phyloP scores from a whole-genome alignment of 2,329 filamentous ascomycete species.

The Ophiostoma sp. region DNA sequence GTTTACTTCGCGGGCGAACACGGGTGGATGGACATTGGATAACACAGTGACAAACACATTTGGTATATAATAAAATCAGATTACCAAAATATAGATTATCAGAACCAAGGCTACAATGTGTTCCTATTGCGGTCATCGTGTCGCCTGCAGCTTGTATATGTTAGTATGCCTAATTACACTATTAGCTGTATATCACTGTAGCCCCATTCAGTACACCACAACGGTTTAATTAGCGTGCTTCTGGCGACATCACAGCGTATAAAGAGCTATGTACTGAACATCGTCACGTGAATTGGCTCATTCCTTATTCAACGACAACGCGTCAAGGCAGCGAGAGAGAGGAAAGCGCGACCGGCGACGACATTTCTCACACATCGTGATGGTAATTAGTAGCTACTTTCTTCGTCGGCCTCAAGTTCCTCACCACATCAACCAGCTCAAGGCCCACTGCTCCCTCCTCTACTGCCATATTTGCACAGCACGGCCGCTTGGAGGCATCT shows the following conservation, averaged over 20 bases:
- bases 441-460: too few relatives aligned
- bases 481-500: not conserved
- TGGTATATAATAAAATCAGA: not conserved
- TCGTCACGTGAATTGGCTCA: not conserved
- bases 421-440: not conserved
- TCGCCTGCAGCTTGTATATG: not conserved
- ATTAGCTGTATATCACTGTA: not conserved
- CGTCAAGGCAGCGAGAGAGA: not conserved
- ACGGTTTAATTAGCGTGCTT: not conserved
- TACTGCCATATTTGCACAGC: too few relatives aligned
- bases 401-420: not conserved
- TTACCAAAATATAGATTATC: not conserved
- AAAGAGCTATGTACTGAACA: not conserved
- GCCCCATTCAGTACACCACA: not conserved
- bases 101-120: not conserved
- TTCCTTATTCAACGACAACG: not conserved
- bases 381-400: not conserved
- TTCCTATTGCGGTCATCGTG: not conserved
- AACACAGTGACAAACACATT: not conserved
- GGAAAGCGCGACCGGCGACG: not conserved
- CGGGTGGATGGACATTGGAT: not conserved
- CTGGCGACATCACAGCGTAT: not conserved
- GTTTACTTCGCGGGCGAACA: slow-evolving; percentile 3
- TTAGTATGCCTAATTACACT: not conserved
- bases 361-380: not conserved